Evolutionary conservation across 176 grass and related monocot genomes (phyloP), one percentile per base, ranked within the genome.

Genomic region (Oryza officinalis): DNA sequence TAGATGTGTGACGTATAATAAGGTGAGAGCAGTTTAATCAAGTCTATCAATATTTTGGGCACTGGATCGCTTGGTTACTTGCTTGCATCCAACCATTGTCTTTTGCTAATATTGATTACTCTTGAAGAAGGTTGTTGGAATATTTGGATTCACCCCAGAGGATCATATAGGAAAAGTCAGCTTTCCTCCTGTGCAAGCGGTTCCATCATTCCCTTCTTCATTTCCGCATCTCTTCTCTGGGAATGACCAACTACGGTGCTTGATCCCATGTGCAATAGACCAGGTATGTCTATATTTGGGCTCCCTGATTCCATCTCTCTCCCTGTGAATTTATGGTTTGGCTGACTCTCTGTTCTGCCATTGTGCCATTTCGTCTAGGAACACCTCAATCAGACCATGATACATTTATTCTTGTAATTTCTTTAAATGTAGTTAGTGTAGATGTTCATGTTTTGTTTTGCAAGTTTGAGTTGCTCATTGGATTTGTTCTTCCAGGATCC

Each of bases 201-300:
- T 82, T 37, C 96, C 96, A 76, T 99, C 93, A 79, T 99, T 99
- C 66, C 93, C 96, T 86, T 94, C 88, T 79, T 93, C 93, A 67
- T 99, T 99, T 92, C 96, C 96, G 10, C 93, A 99, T 79, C 88
- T 92, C 83, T 96, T 99, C 43, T 44, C 70, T 70, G 85, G 87
- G 76, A 92, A 94, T 47, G 86, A 92, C 47, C 89, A 96, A 43
- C 86, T 94, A 71, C 89, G 91, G 63, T 99, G 96, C n/a, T 83
- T 99, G 67, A 96, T 99, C 27, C 96, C 96, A 78, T 99, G 93
- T 69, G 96, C 96, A 50, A 96, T 99, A 69, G 96, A 99, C 83
- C 96, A 99, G 96, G 96, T 99, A 69, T 25, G 64, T 33, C 60
- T 81, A 69, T 63, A 22, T 84, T 84, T 87, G 78, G 38, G 20